phyloP scores from a whole-genome alignment of 768 basidiomycete species.

The Termitomyces sp. region DNA sequence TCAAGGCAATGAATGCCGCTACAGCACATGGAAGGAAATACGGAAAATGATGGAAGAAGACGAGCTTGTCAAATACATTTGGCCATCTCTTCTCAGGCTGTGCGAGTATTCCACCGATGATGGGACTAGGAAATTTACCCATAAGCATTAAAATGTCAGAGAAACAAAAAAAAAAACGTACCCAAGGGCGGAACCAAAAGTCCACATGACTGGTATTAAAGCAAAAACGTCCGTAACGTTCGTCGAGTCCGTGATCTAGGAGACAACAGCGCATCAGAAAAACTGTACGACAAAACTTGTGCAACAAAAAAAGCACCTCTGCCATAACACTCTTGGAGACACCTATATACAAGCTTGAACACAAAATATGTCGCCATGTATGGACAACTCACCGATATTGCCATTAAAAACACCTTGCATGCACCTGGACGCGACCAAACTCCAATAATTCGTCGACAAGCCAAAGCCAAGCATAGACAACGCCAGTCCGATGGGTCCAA shows the following conservation, averaged over 20 bases:
- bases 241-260: constrained; percentile 22
- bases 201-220: constrained; percentile 23
- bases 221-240: constrained; percentile 23
- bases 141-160: background rate
- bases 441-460: constrained; percentile 20
- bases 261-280: background rate
- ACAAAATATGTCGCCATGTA: background rate
- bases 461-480: constrained; percentile 29
- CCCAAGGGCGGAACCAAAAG: constrained; percentile 20
- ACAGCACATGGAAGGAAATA: constrained; percentile 27
- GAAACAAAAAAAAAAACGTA: background rate
- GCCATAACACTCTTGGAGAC: constrained; percentile 16
- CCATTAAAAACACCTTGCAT: constrained; percentile 29
- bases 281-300: background rate
- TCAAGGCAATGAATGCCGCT: constrained; percentile 14
- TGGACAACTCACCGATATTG: constrained; percentile 27
- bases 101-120: constrained; percentile 25
- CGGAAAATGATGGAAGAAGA: constrained; percentile 25
- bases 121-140: background rate
- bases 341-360: background rate
- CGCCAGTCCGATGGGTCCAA: constrained; percentile 25
- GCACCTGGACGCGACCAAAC: constrained; percentile 8
- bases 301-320: constrained; percentile 10
- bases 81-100: constrained; percentile 27
- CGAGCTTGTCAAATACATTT: constrained; percentile 17